phyloP scores from a whole-genome alignment of 2,329 filamentous ascomycete species.

The Aschersonia sp. region DNA sequence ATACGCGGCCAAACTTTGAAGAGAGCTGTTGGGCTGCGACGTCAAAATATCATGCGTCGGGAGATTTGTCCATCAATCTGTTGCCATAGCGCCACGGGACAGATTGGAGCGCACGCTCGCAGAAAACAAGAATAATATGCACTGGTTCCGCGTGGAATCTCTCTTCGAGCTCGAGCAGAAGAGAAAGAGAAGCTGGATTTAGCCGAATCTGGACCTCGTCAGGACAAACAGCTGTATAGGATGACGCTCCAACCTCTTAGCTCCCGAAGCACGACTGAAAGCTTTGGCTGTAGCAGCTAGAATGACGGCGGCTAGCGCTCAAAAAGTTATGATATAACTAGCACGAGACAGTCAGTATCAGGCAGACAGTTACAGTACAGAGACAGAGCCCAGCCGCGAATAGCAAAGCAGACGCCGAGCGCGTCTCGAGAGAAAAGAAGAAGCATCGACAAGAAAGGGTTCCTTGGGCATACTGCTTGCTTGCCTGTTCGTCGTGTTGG shows the following conservation, averaged over 20 bases:
- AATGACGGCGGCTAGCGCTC: constrained; percentile 45
- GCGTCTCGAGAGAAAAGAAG: constrained; percentile 12
- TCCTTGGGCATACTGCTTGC: constrained; percentile 1
- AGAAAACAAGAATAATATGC: background rate
- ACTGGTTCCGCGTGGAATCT: background rate
- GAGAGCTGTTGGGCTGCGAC: background rate
- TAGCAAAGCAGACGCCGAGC: constrained; percentile 39
- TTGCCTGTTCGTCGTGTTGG: constrained; percentile 14
- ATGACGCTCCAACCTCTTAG: background rate
- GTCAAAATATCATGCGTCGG: background rate
- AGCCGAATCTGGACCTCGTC: background rate
- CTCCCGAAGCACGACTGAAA: constrained; percentile 21
- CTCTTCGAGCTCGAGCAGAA: background rate
- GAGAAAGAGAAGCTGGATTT: background rate
- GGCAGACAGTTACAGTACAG: constrained; percentile 13
- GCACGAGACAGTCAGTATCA: constrained; percentile 25
- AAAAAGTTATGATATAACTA: constrained; percentile 51
- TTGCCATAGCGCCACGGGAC: background rate
- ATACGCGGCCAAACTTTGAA: background rate
- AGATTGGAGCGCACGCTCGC: background rate
- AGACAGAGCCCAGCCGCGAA: constrained; percentile 39
- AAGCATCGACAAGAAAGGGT: constrained; percentile 27
- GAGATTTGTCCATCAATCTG: background rate
- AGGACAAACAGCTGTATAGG: background rate
- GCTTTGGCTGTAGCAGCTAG: constrained; percentile 31